Base-by-base conservation (phyloP, 495 filamentous ascomycete species). In the Podospora comata region DNA sequence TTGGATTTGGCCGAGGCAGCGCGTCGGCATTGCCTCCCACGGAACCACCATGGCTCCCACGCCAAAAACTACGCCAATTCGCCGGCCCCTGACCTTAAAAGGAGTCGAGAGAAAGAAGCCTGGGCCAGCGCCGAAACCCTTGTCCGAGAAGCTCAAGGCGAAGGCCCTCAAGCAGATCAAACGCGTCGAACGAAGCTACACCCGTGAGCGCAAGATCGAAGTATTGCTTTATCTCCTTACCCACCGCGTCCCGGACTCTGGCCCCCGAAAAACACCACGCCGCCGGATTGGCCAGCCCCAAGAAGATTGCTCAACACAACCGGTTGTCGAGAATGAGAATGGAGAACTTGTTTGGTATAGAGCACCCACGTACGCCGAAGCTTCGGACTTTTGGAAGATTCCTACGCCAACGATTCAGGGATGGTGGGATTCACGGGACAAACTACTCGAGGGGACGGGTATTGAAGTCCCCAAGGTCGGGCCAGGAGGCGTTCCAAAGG, bases 391-490 rank as follows among this genome's bases (percentile, higher is more conserved):
- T 44, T 75, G 69, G 71, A 73, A 75, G 39, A 71, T 76, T 3
- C 74, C 73, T 0, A 62, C 39, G 0, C 73, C 73, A 7, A 76
- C 74, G 1, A 76, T 76, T 34, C 67, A 70, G 6, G 68, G 68
- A 4, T 76, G 74, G 73, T 76, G 74, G 73, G 74, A 75, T 18
- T n/a, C 64, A n/a, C 65, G 71, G 19, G 71, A 75, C 34, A 75
- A 73, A 59, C 62, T 75, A 1, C 65, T 76, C 6, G 69, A 71
- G 34, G 73, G 74, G 5, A 72, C 73, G 28, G 73, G 73, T 54
- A 63, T 76, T 19, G 66, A 68, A 48, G 62, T 75, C 19, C 69
- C 68, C 20, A 58, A 67, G 34, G 48, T 62, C 19, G 62, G 32
- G 2, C 61, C 54, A 20, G 55, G 61, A 7, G 54, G 61, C n/a